A percentile compares a stretch with the other conserved stretches of the same genome.
Conservation (phyloP, 805 yeast genomes). For the Cephaloascus fragrans region DNA sequence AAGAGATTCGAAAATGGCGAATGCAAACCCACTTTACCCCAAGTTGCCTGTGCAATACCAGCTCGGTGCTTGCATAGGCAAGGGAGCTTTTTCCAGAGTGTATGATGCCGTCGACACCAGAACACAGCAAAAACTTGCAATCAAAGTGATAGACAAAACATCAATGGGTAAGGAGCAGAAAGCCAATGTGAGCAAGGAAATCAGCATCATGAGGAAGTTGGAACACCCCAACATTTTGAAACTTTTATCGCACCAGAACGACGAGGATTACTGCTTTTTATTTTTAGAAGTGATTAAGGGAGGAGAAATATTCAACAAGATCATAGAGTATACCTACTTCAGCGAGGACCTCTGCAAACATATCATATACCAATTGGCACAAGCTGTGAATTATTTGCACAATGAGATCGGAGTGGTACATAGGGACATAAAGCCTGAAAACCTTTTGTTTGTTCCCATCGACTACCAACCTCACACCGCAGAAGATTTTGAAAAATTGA, state of each 20-base stretch:
- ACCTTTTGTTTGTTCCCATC: slow-evolving; percentile 53
- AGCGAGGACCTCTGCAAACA: slow-evolving; percentile 66
- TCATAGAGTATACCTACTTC: slow-evolving; percentile 68
- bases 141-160: slow-evolving; percentile 63
- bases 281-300: slow-evolving; percentile 64
- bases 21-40: not conserved
- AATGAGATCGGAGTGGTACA: slow-evolving; percentile 66
- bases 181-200: slow-evolving; percentile 58
- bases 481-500: slow-evolving; percentile 12
- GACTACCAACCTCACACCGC: slow-evolving; percentile 30
- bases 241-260: slow-evolving; percentile 44
- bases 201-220: slow-evolving; percentile 59
- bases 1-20: slow-evolving; percentile 2
- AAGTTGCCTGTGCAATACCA: not conserved
- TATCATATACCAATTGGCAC: slow-evolving; percentile 62
- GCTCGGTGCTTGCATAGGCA: slow-evolving; percentile 35
- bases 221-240: slow-evolving; percentile 53
- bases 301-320: slow-evolving; percentile 75
- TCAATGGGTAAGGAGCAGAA: slow-evolving; percentile 42
- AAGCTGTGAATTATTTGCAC: slow-evolving; percentile 62
- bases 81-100: slow-evolving; percentile 88
- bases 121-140: slow-evolving; percentile 45
- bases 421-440: slow-evolving; percentile 78
- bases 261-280: slow-evolving; percentile 44
- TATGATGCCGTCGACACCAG: slow-evolving; percentile 52